Conservation (phyloP, 805 yeast species). For the Naumovozyma castellii region DNA sequence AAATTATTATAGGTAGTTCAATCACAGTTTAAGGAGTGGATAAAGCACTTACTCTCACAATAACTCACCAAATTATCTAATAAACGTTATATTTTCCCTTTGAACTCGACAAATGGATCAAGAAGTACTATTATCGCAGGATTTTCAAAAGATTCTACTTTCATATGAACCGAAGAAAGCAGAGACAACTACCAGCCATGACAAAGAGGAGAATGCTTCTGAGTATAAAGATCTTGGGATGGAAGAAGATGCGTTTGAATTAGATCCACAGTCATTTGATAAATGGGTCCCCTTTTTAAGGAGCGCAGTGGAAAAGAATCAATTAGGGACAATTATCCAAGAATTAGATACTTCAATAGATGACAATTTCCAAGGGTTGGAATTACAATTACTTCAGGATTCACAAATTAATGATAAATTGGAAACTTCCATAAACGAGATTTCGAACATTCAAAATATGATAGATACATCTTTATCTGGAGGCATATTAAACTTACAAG, state of each 20-base stretch:
- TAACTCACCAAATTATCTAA: too few species aligned
- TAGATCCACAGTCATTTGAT: conserved; percentile 25
- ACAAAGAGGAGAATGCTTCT: background rate
- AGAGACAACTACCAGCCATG: background rate
- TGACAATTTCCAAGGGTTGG: conserved; percentile 28
- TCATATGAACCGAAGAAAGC: conserved; percentile 9
- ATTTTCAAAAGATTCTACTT: conserved; percentile 25
- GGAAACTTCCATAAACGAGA: conserved; percentile 46
- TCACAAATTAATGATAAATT: conserved; percentile 28
- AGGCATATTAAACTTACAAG: conserved; percentile 49
- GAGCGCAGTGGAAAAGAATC: conserved; percentile 19
- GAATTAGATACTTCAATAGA: conserved; percentile 27
- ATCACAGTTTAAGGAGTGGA: too few species aligned
- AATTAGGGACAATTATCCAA: conserved; percentile 18
- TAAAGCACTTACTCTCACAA: too few species aligned
- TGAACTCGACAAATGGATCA: conserved; percentile 17
- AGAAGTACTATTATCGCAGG: conserved; percentile 21
- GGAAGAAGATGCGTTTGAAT: conserved; percentile 16
- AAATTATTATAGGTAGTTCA: too few species aligned
- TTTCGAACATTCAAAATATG: conserved; percentile 49
- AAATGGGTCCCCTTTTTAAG: conserved; percentile 29
- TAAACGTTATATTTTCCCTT: too few species aligned
- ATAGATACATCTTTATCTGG: conserved; percentile 44
- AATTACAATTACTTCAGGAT: conserved; percentile 26
- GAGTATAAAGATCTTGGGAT: background rate